Conservation (phyloP, 2,329 filamentous ascomycete species). For the Celoporthe dispersa region DNA sequence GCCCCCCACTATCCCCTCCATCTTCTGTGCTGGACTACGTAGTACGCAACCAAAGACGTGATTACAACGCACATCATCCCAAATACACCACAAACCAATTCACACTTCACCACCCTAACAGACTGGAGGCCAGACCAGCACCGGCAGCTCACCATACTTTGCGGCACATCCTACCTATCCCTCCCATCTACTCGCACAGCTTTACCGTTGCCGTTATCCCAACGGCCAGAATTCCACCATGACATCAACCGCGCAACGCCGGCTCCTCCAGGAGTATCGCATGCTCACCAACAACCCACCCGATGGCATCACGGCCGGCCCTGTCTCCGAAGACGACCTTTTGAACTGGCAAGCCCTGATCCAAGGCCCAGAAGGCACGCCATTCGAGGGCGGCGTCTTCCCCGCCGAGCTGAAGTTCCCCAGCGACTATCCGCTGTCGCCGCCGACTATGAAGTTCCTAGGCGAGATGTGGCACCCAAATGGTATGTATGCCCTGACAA, state of each 20-base stretch:
- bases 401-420: slow-evolving; percentile 94
- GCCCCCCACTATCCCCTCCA: not conserved
- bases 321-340: slow-evolving; percentile 91
- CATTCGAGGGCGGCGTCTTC: slow-evolving; percentile 95
- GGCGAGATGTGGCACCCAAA: slow-evolving; percentile 97
- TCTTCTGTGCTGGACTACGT: not conserved
- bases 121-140: not conserved
- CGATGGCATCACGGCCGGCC: slow-evolving; percentile 96
- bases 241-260: slow-evolving; percentile 65
- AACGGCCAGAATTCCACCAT: slow-evolving; percentile 54
- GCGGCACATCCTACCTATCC: not conserved
- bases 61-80: not conserved
- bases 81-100: not conserved
- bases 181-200: not conserved
- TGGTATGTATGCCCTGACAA: slow-evolving; percentile 55
- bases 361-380: slow-evolving; percentile 91
- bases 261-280: slow-evolving; percentile 96
- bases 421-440: slow-evolving; percentile 94
- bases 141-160: not conserved
- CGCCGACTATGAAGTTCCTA: slow-evolving; percentile 94
- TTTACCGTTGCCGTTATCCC: not conserved
- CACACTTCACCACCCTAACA: not conserved
- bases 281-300: slow-evolving; percentile 91
- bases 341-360: slow-evolving; percentile 97
- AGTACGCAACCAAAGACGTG: not conserved